A percentile compares a stretch with the other conserved stretches of the same genome.
phyloP scores from a whole-genome alignment of 169 alveolate genomes.

The Plasmodium malariae region DNA sequence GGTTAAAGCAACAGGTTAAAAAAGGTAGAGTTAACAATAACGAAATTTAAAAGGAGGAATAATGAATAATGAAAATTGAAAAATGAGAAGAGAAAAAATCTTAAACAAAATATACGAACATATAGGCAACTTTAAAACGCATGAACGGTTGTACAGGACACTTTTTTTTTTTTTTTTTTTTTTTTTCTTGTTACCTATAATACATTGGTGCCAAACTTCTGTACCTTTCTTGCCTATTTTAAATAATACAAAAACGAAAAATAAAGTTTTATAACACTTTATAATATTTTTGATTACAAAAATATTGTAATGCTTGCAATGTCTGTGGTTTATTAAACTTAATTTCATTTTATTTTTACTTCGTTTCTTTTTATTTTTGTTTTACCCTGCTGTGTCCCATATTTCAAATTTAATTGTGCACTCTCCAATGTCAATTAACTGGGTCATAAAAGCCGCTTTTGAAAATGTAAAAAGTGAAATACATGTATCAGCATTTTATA shows the following conservation, averaged over 20 bases:
- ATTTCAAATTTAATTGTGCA: conserved; percentile 89
- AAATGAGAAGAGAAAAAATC: background rate
- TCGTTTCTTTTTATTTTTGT: background rate
- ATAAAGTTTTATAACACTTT: background rate
- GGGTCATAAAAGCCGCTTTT: conserved; percentile 93
- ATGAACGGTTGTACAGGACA: too few species aligned
- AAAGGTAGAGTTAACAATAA: background rate
- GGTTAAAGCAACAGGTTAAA: background rate
- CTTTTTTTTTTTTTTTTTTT: too few species aligned
- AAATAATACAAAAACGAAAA: background rate
- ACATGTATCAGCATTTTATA: background rate
- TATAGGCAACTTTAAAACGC: too few species aligned
- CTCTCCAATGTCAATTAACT: conserved; percentile 86
- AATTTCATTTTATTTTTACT: background rate
- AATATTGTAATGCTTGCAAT: background rate
- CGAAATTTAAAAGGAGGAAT: background rate
- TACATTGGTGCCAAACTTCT: conserved; percentile 92
- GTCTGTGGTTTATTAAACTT: background rate
- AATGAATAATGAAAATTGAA: background rate
- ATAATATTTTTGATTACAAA: background rate
- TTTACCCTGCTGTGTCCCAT: conserved; percentile 95
- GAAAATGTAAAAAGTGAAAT: background rate
- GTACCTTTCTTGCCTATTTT: conserved; percentile 88
- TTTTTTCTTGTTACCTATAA: conserved; percentile 82
- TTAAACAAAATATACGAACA: conserved; percentile 2